Conservation (phyloP, 2,329 filamentous ascomycete species). For the Atkinsonella texensis region DNA sequence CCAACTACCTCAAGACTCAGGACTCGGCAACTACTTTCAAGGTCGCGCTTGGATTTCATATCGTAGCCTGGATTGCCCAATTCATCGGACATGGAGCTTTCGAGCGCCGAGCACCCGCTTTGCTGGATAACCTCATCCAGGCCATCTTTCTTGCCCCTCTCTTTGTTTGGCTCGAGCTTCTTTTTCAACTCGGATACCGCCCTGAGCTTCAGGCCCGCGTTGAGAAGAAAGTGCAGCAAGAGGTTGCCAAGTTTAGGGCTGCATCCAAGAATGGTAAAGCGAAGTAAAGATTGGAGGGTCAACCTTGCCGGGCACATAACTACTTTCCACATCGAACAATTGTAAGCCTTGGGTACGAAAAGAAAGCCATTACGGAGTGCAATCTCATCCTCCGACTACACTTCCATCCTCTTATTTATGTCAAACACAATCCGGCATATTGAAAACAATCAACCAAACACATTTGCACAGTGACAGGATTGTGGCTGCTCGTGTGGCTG, state of each 20-base stretch:
- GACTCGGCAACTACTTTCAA: conserved; percentile 37
- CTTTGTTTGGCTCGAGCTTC: conserved; percentile 91
- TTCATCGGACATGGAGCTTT: conserved; percentile 87
- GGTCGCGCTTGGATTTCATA: conserved; percentile 52
- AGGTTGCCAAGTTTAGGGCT: conserved; percentile 63
- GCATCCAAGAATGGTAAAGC: conserved; percentile 43
- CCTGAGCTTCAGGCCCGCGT: conserved; percentile 75
- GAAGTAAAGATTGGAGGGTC: conserved; percentile 22
- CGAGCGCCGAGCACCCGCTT: conserved; percentile 75
- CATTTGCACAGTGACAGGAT: too few relatives aligned
- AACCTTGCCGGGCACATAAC: neutral
- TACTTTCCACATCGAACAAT: neutral
- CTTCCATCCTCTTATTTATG: neutral
- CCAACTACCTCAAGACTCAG: conserved; percentile 60
- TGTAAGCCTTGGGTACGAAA: neutral
- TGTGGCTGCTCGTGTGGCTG: neutral
- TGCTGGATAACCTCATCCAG: conserved; percentile 85
- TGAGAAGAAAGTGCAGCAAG: conserved; percentile 60
- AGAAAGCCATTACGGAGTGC: neutral
- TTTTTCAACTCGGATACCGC: conserved; percentile 85
- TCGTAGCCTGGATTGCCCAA: conserved; percentile 74
- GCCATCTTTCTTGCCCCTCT: conserved; percentile 87
- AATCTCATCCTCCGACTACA: neutral
- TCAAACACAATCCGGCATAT: neutral
- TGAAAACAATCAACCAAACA: neutral